These are phyloP conservation scores for Zygoascus biomembranicola DNA, from an alignment of 805 yeast genomes.

Conservation along the genomic window DNA sequence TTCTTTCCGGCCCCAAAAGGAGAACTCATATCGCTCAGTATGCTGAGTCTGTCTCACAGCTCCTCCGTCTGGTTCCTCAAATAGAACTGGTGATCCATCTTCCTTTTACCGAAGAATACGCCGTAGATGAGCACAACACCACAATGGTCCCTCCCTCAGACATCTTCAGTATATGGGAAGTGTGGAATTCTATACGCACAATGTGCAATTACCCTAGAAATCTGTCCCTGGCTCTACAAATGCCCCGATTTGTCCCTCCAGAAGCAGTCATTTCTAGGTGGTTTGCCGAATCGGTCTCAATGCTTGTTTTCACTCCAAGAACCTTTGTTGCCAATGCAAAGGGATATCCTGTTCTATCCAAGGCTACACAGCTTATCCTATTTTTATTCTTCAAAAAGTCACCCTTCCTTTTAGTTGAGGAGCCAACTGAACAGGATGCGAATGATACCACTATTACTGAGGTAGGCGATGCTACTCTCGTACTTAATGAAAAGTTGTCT, in stretches of 20 bases:
- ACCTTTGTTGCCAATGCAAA: constrained; percentile 52
- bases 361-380: constrained; percentile 44
- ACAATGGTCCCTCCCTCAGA: constrained; percentile 31
- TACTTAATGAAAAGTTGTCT: neutral
- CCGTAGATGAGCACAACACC: constrained; percentile 29
- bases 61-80: constrained; percentile 23
- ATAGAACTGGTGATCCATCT: constrained; percentile 23
- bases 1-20: constrained; percentile 59
- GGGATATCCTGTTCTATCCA: constrained; percentile 57
- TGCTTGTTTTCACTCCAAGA: constrained; percentile 47
- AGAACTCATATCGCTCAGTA: constrained; percentile 43
- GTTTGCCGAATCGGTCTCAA: constrained; percentile 60
- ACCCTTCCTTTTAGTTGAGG: constrained; percentile 35
- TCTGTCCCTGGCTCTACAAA: constrained; percentile 64
- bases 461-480: neutral
- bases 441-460: constrained; percentile 10
- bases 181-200: constrained; percentile 60
- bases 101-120: constrained; percentile 30
- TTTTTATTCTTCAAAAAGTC: constrained; percentile 36
- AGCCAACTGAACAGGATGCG: constrained; percentile 37
- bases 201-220: constrained; percentile 46
- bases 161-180: constrained; percentile 57
- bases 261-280: constrained; percentile 47
- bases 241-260: constrained; percentile 55
- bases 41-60: constrained; percentile 36